phyloP scores from a whole-genome alignment of 2,329 filamentous ascomycete genomes.

The Furcasterigmium sp. region DNA sequence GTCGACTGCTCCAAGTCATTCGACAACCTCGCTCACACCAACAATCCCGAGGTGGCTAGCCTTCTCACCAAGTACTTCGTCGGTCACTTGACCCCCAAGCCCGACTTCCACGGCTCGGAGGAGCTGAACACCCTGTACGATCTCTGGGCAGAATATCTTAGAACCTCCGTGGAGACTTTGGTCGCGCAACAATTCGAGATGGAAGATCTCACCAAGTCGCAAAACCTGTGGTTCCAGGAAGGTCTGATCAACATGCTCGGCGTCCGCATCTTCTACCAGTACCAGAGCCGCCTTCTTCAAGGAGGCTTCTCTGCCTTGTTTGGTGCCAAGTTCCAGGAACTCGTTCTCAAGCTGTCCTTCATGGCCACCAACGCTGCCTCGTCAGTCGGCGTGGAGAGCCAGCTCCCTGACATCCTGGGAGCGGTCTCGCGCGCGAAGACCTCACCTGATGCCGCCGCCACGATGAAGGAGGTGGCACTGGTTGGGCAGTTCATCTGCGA shows the following conservation, averaged over 20 bases:
- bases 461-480: constrained; percentile 42
- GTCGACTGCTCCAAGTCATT: constrained; percentile 48
- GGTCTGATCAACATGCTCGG: constrained; percentile 42
- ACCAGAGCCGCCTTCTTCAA: constrained; percentile 46
- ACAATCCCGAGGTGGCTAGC: constrained; percentile 48
- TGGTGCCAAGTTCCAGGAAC: constrained; percentile 44
- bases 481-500: constrained; percentile 45
- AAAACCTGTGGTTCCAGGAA: constrained; percentile 40
- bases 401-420: constrained; percentile 39
- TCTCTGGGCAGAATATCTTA: constrained; percentile 44
- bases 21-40: constrained; percentile 48
- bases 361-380: constrained; percentile 35
- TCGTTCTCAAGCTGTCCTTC: constrained; percentile 48
- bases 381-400: constrained; percentile 22
- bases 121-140: constrained; percentile 42
- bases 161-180: constrained; percentile 43
- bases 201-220: constrained; percentile 41
- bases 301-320: constrained; percentile 45
- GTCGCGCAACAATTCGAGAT: constrained; percentile 50
- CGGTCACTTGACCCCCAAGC: constrained; percentile 30
- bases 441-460: constrained; percentile 36
- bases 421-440: constrained; percentile 36
- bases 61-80: constrained; percentile 50
- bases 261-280: constrained; percentile 45
- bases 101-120: constrained; percentile 6